Evolutionary conservation across 164 flowering plant species (phyloP), one percentile per base, ranked within the genome.

Genomic region (Annona squamosa): DNA sequence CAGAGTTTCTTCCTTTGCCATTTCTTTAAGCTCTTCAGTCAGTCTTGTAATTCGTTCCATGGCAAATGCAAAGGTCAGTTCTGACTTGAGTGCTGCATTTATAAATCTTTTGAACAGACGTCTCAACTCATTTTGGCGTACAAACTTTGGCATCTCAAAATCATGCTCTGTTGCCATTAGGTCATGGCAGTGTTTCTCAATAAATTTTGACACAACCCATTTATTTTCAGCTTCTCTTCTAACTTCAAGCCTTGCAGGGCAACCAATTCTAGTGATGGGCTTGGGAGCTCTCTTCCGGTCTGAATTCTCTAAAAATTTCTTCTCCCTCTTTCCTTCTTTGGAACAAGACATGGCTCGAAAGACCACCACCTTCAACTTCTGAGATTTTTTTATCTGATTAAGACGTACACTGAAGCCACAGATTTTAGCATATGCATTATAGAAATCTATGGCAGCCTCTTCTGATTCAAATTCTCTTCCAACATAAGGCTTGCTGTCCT

Each of bases 321-420:
- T 41, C 7, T 37, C 42, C 26, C 66, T 26, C 42, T 63, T 63
- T 12, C 66, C 66, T 63, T 63, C 66, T 63, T 63, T 63, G 37
- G 66, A 63, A 63, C 66, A 63, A 63, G 66, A 63, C 37, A 63
- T 41, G 3, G 12, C 66, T 63, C 66, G 66, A 42, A 19, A 63
- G 7, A 63, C 59, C 59, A 52, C 42, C 7, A 19, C 66, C 37
- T 41, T 18, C 42, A 41, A 19, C 42, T 37, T 63, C 42, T 63
- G 66, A 42, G 66, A 63, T 12, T 63, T 63, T 2, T 18, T 9
- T 19, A 63, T 18, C 26, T 41, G 42, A 63, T 63, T 63, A 7
- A 19, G 37, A 18, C 66, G 66, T 37, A 63, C 13, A 12, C 66
- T 63, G 26, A 63, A 63, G 37, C 66, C 66, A 12, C 66, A 63